Evolutionary conservation across 2,329 filamentous ascomycete genomes (phyloP), one percentile per base, ranked within the genome.

Genomic region (Aspergillus pseudoglaucus): DNA sequence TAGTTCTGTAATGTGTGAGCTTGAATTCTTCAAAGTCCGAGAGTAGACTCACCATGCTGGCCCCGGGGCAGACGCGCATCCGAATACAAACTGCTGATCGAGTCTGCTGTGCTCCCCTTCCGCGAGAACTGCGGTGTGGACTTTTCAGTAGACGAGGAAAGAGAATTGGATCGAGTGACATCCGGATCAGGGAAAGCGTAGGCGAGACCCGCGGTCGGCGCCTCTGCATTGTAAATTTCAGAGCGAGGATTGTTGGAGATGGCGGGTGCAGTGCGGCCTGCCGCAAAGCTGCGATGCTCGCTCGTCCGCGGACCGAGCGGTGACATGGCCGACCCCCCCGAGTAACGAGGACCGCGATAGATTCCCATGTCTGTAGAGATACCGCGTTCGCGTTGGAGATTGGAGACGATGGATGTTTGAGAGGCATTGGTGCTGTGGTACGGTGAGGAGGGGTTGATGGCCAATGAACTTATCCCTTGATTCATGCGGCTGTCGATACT

Each of bases 101-200:
- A 75, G 45, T 74, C 72, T 9, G 73, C 71, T 15, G 68, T 68
- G 53, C 73, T 75, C 42, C 69, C 69, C 43, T 74, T 70, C 10
- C 73, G 66, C 18, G 71, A 73, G 48, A 73, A 69, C 9, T 64
- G 61, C 1, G 59, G 56, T 30, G 48, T 62, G 10, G 63, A 60
- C 37, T 62, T 64, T 18, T 67, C 65, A 7, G 56, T 63, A 42
- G 60, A 55, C 47, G 64, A 61, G 30, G 68, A 63, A 27, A 66
- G 63, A 0, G 68, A 69, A 50, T 64, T 63, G 5, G 67, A 63
- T 40, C 69, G 62, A 17, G 67, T 66, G 9, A 71, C 63, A 43
- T 73, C 72, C 1, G 74, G 74, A 53, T 76, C 74, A 0, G 74
- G 74, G 56, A 76, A 76, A 18, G 74, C 74, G 53, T 75, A 76